Evolutionary conservation across 257 asterid genomes (phyloP).

Genomic region (Nyctanthes arbortristis): DNA sequence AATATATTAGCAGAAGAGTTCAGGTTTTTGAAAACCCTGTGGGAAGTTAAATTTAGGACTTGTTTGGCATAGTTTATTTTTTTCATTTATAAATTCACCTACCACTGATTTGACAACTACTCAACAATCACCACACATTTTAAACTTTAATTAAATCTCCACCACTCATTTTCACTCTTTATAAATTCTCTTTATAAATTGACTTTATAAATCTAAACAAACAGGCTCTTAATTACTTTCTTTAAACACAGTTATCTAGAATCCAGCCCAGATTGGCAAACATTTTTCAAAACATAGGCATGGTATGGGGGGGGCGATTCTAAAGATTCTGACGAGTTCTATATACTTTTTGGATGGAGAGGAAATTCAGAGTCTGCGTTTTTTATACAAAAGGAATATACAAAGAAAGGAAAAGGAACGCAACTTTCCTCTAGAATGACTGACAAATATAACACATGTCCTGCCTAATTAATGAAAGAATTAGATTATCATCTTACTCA

Average conservation of each 20-base stretch:
- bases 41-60: slow-evolving; percentile 8
- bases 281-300: neutral
- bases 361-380: neutral
- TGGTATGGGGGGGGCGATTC: neutral
- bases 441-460: slow-evolving; percentile 63
- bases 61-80: slow-evolving; percentile 2
- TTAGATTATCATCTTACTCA: slow-evolving; percentile 95
- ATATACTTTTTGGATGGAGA: neutral
- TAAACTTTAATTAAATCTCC: too few species aligned
- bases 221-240: too few species aligned
- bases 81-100: too few species aligned
- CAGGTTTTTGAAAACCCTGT: slow-evolving; percentile 3
- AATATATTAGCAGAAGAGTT: slow-evolving; percentile 13
- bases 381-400: neutral
- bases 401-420: neutral
- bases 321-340: neutral
- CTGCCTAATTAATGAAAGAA: slow-evolving; percentile 81
- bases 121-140: too few species aligned
- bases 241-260: too few species aligned
- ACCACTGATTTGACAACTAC: too few species aligned
- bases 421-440: slow-evolving; percentile 8
- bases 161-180: too few species aligned
- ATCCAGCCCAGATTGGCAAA: too few species aligned
- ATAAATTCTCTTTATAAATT: too few species aligned
- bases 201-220: too few species aligned